Percentiles rank a stretch among this genome's conserved stretches.
These are phyloP conservation scores for Suhomyces panamericanus DNA, from an alignment of 1,139 yeast species.

Conservation along the genomic window DNA sequence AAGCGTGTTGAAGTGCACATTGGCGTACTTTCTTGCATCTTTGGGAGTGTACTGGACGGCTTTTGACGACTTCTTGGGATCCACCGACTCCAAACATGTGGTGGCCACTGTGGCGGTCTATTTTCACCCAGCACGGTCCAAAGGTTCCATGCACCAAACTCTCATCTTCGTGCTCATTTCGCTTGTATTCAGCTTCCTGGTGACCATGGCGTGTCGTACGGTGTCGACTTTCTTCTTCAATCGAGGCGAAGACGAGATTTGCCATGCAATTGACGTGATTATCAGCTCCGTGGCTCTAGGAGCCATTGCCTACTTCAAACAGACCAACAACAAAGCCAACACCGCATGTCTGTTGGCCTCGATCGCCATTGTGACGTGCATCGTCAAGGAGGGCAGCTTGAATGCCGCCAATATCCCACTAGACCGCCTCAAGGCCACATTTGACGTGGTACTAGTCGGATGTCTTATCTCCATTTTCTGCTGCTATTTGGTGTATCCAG, in stretches of 20 bases:
- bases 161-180: constrained; percentile 60
- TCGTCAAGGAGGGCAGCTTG: constrained; percentile 74
- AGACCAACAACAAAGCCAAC: constrained; percentile 63
- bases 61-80: constrained; percentile 58
- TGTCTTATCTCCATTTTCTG: constrained; percentile 56
- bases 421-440: constrained; percentile 53
- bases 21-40: constrained; percentile 73
- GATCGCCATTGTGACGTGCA: constrained; percentile 67
- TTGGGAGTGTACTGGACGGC: constrained; percentile 69
- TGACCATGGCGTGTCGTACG: constrained; percentile 56
- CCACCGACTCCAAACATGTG: constrained; percentile 75
- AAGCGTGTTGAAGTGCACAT: constrained; percentile 60
- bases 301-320: constrained; percentile 66
- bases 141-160: constrained; percentile 81
- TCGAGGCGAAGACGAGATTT: constrained; percentile 49
- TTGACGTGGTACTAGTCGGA: constrained; percentile 63
- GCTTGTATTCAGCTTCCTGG: constrained; percentile 54
- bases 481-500: constrained; percentile 67
- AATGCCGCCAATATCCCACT: constrained; percentile 64
- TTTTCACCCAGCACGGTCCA: constrained; percentile 78
- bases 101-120: constrained; percentile 83
- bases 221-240: constrained; percentile 50
- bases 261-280: constrained; percentile 58
- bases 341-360: constrained; percentile 82
- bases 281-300: constrained; percentile 62